These are phyloP conservation scores for Fusarium heterosporum DNA, from an alignment of 2,329 filamentous ascomycete species.

Conservation along the genomic window DNA sequence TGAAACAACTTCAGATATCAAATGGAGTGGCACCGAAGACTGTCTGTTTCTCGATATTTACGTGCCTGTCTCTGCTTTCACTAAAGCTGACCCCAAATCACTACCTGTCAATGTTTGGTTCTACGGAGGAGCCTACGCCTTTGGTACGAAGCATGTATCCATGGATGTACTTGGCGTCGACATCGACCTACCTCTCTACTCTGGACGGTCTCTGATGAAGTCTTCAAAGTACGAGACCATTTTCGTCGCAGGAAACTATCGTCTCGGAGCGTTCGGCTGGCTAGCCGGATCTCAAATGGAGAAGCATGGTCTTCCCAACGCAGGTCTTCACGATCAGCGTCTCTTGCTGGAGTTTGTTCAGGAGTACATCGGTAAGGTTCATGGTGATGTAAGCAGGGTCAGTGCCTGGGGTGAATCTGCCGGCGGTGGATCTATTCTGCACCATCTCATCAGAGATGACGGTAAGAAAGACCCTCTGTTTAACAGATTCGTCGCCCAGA, in stretches of 20 bases:
- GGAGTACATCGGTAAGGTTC: background rate
- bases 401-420: background rate
- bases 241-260: background rate
- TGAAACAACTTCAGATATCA: background rate
- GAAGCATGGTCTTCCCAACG: background rate
- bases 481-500: background rate
- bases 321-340: background rate
- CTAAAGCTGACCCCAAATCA: background rate
- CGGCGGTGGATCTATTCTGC: background rate
- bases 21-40: background rate
- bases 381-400: background rate
- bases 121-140: background rate
- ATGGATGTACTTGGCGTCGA: background rate
- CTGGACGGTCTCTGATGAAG: background rate
- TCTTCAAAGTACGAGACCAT: background rate
- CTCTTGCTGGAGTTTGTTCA: background rate
- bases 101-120: background rate
- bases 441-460: background rate
- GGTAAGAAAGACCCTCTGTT: background rate
- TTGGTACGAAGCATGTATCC: background rate
- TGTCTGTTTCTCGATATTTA: background rate
- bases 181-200: background rate
- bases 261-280: background rate
- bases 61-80: background rate
- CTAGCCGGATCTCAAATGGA: background rate